Evolutionary conservation across 805 yeast genomes (phyloP), one percentile per base, ranked within the genome.

Genomic region (Wickerhamiella galacta): DNA sequence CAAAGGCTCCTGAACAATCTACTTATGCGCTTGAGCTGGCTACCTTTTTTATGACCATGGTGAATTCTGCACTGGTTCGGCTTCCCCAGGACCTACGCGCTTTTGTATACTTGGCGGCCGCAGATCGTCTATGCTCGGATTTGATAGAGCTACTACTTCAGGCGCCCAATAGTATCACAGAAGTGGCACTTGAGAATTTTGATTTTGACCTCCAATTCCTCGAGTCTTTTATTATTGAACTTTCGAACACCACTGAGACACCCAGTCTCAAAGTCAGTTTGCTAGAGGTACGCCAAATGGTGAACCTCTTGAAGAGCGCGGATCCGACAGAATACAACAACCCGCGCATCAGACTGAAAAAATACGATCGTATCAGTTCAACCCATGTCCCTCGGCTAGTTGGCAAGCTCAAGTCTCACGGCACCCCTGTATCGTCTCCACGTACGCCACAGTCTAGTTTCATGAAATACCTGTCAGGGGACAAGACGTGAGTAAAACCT

Each of bases 11-110:
- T 1, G 78, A 73, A 35, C 90, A 95, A 11, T 75, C 78, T 42
- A 65, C 64, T 43, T 75, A 75, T 32, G 69, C 87, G 36, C 69
- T 71, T 31, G 96, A 87, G 54, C 71, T 85, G 62, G 85, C 93
- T 12, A 70, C 75, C 36, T 90, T 75, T 53, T 63, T 87, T 48
- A 79, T 78, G 41, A 80, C 81, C 54, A 68, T 85, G 65, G 82
- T 87, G 49, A 71, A 75, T 33, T 75, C 93, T 1, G 82, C 92
- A 11, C 70, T 90, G 44, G 74, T 77, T 8, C 78, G 77, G 38
- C 61, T 90, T 30, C 95, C 96, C 0, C 65, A 66, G 28, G 68
- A 78, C 4, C 73, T 87, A 36, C 70, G 79, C 43, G 73, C 87
- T 3, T 58, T 83, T 38, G 69, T 92, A n/a, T 66, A 85, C 39